Base-by-base conservation (phyloP, 176 grass and related monocot species). In the Guadua angustifolia region DNA sequence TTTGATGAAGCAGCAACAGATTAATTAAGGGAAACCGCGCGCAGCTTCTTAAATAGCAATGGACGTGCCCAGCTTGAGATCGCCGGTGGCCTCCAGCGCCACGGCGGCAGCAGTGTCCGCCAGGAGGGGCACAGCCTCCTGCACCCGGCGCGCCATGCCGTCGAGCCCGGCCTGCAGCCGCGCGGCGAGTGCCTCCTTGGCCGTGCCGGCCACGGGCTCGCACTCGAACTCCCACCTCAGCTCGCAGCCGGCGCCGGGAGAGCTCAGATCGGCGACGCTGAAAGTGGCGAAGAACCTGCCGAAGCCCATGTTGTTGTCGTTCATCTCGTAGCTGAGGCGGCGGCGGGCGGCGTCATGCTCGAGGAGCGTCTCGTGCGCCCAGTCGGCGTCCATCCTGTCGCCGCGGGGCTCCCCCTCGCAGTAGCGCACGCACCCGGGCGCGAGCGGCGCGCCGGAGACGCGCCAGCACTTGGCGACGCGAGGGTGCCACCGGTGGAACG, bases 251-350 rank as follows among this genome's bases (percentile, higher is more conserved):
- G 0, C 24, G 32, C 16, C 79, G 25, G 4, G 73, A 9, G 73
- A 40, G 35, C 52, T 59, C 6, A 7, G 11, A 0, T 61, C 39
- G 33, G 71, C 73, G 79, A 29, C 29, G 29, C 29, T 29, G 29
- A 29, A 29, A 29, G 29, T 29, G 29, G 29, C 29, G 29, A 29
- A 29, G 29, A 29, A 29, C 72, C 46, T 46, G 50, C 76, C 81
- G 78, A 94, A 94, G 5, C 92, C 92, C 92, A 94, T 88, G 67
- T 94, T 94, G 90, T 92, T 94, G 61, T 90, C 90, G 69, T 87
- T 92, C 89, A 94, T 88, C 88, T 92, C 83, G 89, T 94, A 94
- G 25, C 92, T 86, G 86, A 94, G 83, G 74, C 72, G 49, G 47
- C 84, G 89, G 10, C 18, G 32, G 1, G 5, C 76, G 3, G 73